Base-by-base conservation (phyloP, 2,329 filamentous ascomycete genomes). In the Neofusicoccum kwambonambiense region DNA sequence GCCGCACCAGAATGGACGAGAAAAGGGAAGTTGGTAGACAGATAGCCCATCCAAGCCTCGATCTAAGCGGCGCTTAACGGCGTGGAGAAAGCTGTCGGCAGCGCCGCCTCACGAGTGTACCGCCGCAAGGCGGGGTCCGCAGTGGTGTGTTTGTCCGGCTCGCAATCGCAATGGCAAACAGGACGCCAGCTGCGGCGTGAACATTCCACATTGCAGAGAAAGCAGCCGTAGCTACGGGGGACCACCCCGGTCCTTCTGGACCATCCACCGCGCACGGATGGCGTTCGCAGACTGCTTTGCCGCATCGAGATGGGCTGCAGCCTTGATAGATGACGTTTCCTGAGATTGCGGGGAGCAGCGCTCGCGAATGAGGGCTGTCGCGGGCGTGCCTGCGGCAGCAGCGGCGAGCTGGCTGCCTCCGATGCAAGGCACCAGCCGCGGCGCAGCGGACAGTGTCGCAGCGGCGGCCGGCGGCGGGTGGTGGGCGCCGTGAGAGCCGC, bases 61-160 rank as follows among this genome's bases (percentile, higher is more conserved):
- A 22, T 49, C 27, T n/a, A 60, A 39, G 56, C 34, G 56, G 56
- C 56, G 56, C 56, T 47, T 45, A 45, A 47, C 56, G 41, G 56
- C 17, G 56, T 39, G 56, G 56, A 37, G 19, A 58, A 27, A 7
- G n/a, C 15, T 37, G 31, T 19, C 7, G 37, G 52, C 52, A 31
- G 31, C 42, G 56, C 27, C 41, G 54, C 41, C 41, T 15, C 39
- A 19, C 54, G 12, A 44, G 9, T n/a, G 54, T 60, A 60, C 42
- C 42, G 42, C 41, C 56, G 42, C 56, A 47, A n/a, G 41, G 56
- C 41, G 41, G 56, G 56, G 56, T 37, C 3, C 15, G n/a, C 13
- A 22, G 41, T 7, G 17, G 39, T 34, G 22, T n/a, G 42, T 17
- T 22, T 34, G 54, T 41, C 8, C 34, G 13, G 41, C 56, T 37